phyloP scores from a whole-genome alignment of 768 basidiomycete genomes.

The Hydnum rufescens region DNA sequence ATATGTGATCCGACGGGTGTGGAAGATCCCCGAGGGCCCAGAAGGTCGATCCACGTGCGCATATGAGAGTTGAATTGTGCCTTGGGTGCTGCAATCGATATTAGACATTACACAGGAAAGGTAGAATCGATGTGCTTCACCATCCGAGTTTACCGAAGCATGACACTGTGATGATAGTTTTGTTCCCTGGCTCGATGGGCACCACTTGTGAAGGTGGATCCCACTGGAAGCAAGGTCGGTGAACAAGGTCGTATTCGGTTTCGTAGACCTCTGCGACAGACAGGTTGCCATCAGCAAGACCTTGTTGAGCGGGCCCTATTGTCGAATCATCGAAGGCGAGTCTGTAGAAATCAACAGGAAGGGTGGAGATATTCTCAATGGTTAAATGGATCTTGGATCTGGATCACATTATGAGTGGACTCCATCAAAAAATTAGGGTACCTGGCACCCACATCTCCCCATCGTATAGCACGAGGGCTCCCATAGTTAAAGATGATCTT shows the following conservation, averaged over 20 bases:
- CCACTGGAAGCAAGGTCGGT: conserved; percentile 72
- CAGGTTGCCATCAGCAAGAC: conserved; percentile 60
- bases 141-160: conserved; percentile 87
- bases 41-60: conserved; percentile 24
- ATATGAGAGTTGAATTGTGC: conserved; percentile 70
- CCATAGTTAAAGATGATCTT: conserved; percentile 76
- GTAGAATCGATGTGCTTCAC: conserved; percentile 21
- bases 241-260: conserved; percentile 61
- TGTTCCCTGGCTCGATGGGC: conserved; percentile 47
- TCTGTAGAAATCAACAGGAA: conserved; percentile 71
- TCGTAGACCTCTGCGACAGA: conserved; percentile 79
- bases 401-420: conserved; percentile 5
- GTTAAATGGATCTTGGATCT: conserved; percentile 75
- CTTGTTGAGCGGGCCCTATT: conserved; percentile 50
- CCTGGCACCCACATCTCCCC: conserved; percentile 56
- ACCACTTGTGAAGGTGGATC: conserved; percentile 26
- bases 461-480: conserved; percentile 85
- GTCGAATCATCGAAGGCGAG: conserved; percentile 86
- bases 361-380: conserved; percentile 69
- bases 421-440: not conserved
- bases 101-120: not conserved
- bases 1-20: conserved; percentile 72
- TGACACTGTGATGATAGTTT: conserved; percentile 41
- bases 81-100: conserved; percentile 36
- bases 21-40: conserved; percentile 33